Evolutionary conservation across 345 rosid genomes (phyloP).

Genomic region (Clarkia xantiana): DNA sequence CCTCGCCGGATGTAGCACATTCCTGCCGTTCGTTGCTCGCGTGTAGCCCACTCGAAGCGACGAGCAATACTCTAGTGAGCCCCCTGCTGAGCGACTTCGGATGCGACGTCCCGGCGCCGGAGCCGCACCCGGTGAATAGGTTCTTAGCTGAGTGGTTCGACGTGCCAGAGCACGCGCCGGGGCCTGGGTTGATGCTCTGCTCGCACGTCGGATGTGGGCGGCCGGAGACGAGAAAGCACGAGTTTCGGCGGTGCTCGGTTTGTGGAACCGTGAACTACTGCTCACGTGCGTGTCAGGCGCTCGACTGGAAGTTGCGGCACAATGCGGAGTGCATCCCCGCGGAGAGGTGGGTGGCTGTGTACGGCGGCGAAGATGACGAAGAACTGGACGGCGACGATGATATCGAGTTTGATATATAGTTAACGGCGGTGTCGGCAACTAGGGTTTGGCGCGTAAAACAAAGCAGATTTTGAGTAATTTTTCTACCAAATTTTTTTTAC

Average conservation of each 20-base stretch:
- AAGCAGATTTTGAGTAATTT: too few species aligned
- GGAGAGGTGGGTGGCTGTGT: slow-evolving; percentile 30
- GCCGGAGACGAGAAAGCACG: slow-evolving; percentile 74
- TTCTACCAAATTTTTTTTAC: too few species aligned
- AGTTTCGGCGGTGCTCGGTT: slow-evolving; percentile 75
- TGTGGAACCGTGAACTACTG: slow-evolving; percentile 82
- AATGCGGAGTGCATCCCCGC: slow-evolving; percentile 50
- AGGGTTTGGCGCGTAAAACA: too few species aligned
- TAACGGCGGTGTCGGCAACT: too few species aligned
- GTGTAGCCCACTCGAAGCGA: slow-evolving; percentile 13
- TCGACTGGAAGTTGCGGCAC: slow-evolving; percentile 76
- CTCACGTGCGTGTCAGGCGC: slow-evolving; percentile 86
- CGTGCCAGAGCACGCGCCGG: slow-evolving; percentile 25
- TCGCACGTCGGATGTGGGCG: slow-evolving; percentile 85
- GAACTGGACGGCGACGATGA: slow-evolving; percentile 20
- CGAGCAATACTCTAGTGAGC: slow-evolving; percentile 23
- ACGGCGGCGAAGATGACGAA: slow-evolving; percentile 15
- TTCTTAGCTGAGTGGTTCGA: slow-evolving; percentile 73
- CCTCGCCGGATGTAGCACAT: slow-evolving; percentile 10
- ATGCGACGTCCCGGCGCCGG: slow-evolving; percentile 90
- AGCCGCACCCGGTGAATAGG: slow-evolving; percentile 62
- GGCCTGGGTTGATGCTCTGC: slow-evolving; percentile 55
- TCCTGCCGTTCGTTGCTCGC: slow-evolving; percentile 15
- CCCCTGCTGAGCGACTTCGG: slow-evolving; percentile 88
- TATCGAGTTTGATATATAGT: slow-evolving; percentile 1